Evolutionary conservation across 805 yeast species (phyloP).

Genomic region (Wickerhamiella occidentalis): DNA sequence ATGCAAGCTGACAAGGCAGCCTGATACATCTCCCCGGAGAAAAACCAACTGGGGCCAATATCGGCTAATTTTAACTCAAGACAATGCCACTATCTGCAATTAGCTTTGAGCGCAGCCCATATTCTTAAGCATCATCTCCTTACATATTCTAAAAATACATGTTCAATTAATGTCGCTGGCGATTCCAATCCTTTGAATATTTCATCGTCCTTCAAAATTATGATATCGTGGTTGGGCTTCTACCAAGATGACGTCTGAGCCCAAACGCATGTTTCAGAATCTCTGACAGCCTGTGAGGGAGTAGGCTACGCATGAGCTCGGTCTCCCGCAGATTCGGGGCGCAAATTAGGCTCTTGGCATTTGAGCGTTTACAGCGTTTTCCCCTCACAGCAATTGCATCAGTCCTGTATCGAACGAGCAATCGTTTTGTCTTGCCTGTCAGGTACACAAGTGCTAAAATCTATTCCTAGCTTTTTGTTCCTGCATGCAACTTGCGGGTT

Average conservation of each 20-base stretch:
- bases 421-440: neutral
- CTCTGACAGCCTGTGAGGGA: neutral
- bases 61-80: neutral
- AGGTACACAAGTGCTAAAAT: neutral
- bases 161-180: neutral
- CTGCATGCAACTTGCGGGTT: slow-evolving; percentile 2
- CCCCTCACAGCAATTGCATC: too few relatives aligned
- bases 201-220: neutral
- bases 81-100: neutral
- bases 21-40: slow-evolving; percentile 1
- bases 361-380: neutral
- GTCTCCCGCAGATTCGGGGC: neutral
- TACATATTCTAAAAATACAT: neutral
- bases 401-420: too few relatives aligned
- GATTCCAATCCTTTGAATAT: neutral
- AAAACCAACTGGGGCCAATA: neutral
- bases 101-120: neutral
- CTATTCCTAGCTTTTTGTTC: slow-evolving; percentile 5
- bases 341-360: neutral
- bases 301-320: neutral
- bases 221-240: slow-evolving; percentile 1
- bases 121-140: neutral
- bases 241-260: neutral
- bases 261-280: neutral
- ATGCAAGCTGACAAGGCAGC: neutral